Evolutionary conservation across 495 filamentous ascomycete genomes (phyloP).

Genomic region (Glarea lozoyensis): DNA sequence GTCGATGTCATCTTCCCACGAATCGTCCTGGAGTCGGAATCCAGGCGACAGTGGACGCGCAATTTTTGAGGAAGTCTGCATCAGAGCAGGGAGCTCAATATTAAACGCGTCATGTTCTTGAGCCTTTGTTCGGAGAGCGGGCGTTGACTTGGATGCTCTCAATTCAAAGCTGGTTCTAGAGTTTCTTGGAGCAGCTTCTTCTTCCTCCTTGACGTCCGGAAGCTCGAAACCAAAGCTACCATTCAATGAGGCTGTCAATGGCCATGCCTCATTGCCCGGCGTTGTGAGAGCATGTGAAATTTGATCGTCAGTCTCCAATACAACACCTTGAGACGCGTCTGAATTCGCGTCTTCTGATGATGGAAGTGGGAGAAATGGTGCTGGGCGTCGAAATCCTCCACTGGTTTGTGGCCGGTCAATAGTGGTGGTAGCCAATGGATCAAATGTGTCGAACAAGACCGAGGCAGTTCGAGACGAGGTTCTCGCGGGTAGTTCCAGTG

Average conservation of each 20-base stretch:
- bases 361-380: slow-evolving; percentile 21
- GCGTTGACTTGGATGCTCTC: slow-evolving; percentile 19
- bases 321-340: slow-evolving; percentile 3
- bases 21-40: slow-evolving; percentile 27
- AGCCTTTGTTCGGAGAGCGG: slow-evolving; percentile 8
- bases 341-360: not conserved
- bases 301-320: not conserved
- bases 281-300: slow-evolving; percentile 18
- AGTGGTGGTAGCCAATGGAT: slow-evolving; percentile 21
- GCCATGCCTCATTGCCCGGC: slow-evolving; percentile 18
- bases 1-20: slow-evolving; percentile 92
- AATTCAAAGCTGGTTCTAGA: slow-evolving; percentile 14
- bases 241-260: slow-evolving; percentile 12
- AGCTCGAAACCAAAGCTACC: slow-evolving; percentile 15
- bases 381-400: slow-evolving; percentile 31
- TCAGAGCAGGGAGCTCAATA: slow-evolving; percentile 4
- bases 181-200: slow-evolving; percentile 22
- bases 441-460: slow-evolving; percentile 31
- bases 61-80: not conserved
- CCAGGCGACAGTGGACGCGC: slow-evolving; percentile 5
- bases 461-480: slow-evolving; percentile 39
- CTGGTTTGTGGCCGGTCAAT: slow-evolving; percentile 32
- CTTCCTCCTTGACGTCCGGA: slow-evolving; percentile 64
- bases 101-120: slow-evolving; percentile 5
- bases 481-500: slow-evolving; percentile 30